Evolutionary conservation across 2,329 filamentous ascomycete species (phyloP).

Genomic region (Botrytis tulipae): DNA sequence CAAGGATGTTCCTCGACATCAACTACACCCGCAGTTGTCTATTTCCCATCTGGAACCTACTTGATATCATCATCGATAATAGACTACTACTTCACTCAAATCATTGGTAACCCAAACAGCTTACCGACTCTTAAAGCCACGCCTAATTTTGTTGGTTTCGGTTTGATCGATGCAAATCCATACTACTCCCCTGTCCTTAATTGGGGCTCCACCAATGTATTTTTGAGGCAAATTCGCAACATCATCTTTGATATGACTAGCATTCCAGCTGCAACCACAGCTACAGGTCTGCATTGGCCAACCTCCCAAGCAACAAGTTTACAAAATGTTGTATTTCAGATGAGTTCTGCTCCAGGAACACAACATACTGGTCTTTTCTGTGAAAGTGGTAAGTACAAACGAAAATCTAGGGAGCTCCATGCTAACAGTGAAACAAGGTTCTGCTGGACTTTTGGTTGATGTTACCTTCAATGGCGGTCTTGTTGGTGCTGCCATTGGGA

Average conservation of each 20-base stretch:
- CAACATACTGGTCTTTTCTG: conserved; percentile 59
- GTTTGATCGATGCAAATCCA: conserved; percentile 80
- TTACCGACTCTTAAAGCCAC: conserved; percentile 73
- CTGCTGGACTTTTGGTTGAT: conserved; percentile 59
- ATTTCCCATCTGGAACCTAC: conserved; percentile 36
- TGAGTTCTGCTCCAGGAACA: conserved; percentile 47
- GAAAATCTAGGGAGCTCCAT: conserved; percentile 40
- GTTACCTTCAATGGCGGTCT: conserved; percentile 59
- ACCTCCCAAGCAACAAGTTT: conserved; percentile 56
- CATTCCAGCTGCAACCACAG: conserved; percentile 32
- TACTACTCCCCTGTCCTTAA: conserved; percentile 67
- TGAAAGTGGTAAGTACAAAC: conserved; percentile 46
- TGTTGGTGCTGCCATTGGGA: conserved; percentile 59
- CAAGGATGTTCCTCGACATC: conserved; percentile 50
- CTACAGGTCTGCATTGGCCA: conserved; percentile 52
- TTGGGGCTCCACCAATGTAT: conserved; percentile 72
- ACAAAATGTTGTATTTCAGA: conserved; percentile 60
- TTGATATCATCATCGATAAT: conserved; percentile 31
- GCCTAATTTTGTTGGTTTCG: conserved; percentile 68
- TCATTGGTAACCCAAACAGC: conserved; percentile 35
- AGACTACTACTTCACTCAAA: conserved; percentile 32
- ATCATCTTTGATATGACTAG: conserved; percentile 57
- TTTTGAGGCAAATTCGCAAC: conserved; percentile 64
- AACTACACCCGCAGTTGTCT: conserved; percentile 44
- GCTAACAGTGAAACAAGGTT: conserved; percentile 39